Conservation (phyloP, 106 monocot genomes). For the Apostasia ramifera region DNA sequence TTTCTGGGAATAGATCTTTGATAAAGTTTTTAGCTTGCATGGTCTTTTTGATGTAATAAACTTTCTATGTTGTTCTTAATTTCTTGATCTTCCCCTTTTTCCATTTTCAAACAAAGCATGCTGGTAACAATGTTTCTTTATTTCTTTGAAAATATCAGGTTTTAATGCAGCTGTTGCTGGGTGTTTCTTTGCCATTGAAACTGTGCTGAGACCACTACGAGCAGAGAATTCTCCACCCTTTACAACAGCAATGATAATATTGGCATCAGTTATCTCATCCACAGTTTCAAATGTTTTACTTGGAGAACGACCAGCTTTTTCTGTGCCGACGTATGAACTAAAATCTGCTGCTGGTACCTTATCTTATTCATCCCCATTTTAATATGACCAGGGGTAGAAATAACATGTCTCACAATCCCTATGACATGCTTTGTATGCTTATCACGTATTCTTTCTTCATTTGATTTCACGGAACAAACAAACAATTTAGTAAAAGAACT, state of each 20-base stretch:
- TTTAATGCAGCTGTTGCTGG: slow-evolving; percentile 98
- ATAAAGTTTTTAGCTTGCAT: too few species aligned
- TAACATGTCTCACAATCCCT: neutral
- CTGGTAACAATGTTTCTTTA: neutral
- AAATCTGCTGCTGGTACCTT: slow-evolving; percentile 99
- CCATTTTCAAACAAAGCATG: neutral
- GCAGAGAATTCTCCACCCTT: slow-evolving; percentile 97
- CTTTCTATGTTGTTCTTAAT: neutral
- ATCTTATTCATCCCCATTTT: slow-evolving; percentile 40
- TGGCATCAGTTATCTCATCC: slow-evolving; percentile 94
- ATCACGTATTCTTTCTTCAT: neutral
- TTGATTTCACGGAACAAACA: neutral
- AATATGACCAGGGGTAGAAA: slow-evolving; percentile 6
- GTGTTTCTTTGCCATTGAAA: slow-evolving; percentile 96
- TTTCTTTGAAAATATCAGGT: slow-evolving; percentile 40
- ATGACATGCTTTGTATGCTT: neutral
- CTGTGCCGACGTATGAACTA: slow-evolving; percentile 93
- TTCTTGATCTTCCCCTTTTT: neutral
- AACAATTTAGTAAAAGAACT: neutral
- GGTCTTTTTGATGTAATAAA: too few species aligned
- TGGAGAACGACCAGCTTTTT: slow-evolving; percentile 87
- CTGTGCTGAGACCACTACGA: slow-evolving; percentile 82
- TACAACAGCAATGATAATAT: slow-evolving; percentile 96
- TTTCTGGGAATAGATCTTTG: too few species aligned
- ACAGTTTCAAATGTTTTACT: slow-evolving; percentile 93